Evolutionary conservation across 225 moss, liverwort and hornwort species (phyloP).

Genomic region (Polytrichum formosum): DNA sequence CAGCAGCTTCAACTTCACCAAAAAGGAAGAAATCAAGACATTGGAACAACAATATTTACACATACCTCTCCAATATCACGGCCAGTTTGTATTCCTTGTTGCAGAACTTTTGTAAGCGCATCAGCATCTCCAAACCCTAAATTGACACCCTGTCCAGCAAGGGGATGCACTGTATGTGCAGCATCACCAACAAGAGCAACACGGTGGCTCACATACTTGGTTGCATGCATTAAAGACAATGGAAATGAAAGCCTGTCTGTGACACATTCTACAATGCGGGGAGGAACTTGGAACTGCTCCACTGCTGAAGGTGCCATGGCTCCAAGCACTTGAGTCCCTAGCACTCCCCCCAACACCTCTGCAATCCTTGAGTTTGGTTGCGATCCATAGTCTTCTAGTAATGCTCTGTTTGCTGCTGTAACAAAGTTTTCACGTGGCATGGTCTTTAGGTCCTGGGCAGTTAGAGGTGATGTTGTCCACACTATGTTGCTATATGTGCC

Average conservation of each 20-base stretch:
- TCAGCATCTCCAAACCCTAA: conserved; percentile 94
- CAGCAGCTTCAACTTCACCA: too few relatives aligned
- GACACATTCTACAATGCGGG: conserved; percentile 63
- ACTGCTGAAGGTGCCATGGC: conserved; percentile 47
- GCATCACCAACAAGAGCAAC: conserved; percentile 97
- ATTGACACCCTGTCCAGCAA: conserved; percentile 97
- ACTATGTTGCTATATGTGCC: conserved; percentile 84
- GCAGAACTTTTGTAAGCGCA: conserved; percentile 56
- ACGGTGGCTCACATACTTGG: conserved; percentile 64
- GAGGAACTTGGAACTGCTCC: conserved; percentile 73
- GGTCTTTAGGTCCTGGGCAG: conserved; percentile 59
- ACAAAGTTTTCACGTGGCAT: conserved; percentile 76
- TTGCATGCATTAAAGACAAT: conserved; percentile 74
- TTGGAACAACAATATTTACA: neutral
- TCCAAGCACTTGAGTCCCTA: conserved; percentile 48
- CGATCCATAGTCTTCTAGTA: conserved; percentile 63
- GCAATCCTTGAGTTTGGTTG: conserved; percentile 51
- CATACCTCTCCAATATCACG: conserved; percentile 88
- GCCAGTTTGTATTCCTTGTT: conserved; percentile 67
- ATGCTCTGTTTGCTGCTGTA: conserved; percentile 60
- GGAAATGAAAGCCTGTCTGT: conserved; percentile 82
- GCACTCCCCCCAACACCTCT: conserved; percentile 36
- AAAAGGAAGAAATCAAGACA: too few relatives aligned
- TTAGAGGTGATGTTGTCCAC: conserved; percentile 90
- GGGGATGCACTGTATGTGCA: conserved; percentile 93